Evolutionary conservation across 164 flowering plant species (phyloP), one percentile per base, ranked within the genome.

Genomic region (Magnolia kwangsiensis): DNA sequence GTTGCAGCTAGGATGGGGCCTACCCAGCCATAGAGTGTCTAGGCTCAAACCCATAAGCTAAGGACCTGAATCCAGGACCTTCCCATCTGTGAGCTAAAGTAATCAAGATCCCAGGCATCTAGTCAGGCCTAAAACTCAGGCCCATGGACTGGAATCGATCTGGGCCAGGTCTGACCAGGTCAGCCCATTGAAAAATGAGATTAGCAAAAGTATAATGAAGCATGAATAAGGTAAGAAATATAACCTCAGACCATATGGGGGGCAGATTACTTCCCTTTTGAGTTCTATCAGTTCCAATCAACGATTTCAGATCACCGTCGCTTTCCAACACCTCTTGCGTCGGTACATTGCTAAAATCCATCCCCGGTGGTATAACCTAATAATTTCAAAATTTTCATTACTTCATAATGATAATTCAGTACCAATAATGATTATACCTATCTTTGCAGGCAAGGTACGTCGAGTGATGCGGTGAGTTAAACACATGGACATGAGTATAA

Each of bases 301-400:
- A 75, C 10, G 88, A 85, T 50, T 81, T 81, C 23, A 91, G 85
- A 77, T 91, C 96, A 0, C 86, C 87, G 51, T 91, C 94, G 2
- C 83, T 84, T 19, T 89, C 95, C 27, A 82, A 1, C 13, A 83
- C n/a, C 29, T 92, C 92, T 78, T 87, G 90, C 27, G 84, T 50
- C 51, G 74, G 83, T 9, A 91, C 92, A 67, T 86, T 72, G 83
- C 91, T 90, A 84, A 92, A 91, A 81, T 92, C 97, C 95, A 92
- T 92, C 8, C 97, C 97, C 3, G 97, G 97, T 2, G 97, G 95
- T 79, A 92, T 91, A 3, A 92, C 97, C 97, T 92, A 72, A 55
- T 72, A 63, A 69, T 51, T 49, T 49, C 16, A 55, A 55, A 16
- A 8, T 16, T 11, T 16, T 11, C 61, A 55, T 55, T 11, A 55